A percentile compares a stretch with the other conserved stretches of the same genome.
Evolutionary conservation across 768 basidiomycete species (phyloP).

Genomic region (Asterophora lycoperdoides): DNA sequence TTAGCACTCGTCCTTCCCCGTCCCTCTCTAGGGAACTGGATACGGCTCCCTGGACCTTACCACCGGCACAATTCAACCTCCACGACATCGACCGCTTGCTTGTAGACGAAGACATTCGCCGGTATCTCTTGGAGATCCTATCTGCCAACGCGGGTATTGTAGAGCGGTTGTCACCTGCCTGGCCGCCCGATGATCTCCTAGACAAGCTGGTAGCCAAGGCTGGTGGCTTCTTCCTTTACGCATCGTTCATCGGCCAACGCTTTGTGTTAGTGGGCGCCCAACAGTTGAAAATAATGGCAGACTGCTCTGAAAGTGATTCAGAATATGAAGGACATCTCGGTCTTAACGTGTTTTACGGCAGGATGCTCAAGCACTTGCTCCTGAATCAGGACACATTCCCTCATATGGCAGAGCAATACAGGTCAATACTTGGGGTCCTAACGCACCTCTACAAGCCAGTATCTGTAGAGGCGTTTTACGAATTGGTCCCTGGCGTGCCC

Average conservation of each 20-base stretch:
- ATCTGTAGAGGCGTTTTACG: background rate
- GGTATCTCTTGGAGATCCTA: conserved; percentile 13
- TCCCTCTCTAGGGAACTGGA: conserved; percentile 1
- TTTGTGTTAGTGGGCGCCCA: conserved; percentile 11
- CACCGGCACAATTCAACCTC: conserved; percentile 7
- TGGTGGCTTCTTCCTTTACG: conserved; percentile 14
- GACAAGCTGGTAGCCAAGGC: conserved; percentile 14
- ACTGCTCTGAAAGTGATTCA: conserved; percentile 6
- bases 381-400: background rate
- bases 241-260: conserved; percentile 11
- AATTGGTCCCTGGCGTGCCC: background rate
- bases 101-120: conserved; percentile 12
- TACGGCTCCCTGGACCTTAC: conserved; percentile 1
- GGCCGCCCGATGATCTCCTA: conserved; percentile 13
- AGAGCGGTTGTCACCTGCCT: conserved; percentile 13
- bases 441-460: conserved; percentile 11
- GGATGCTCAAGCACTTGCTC: conserved; percentile 9
- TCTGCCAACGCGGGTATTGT: conserved; percentile 11
- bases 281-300: conserved; percentile 12
- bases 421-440: conserved; percentile 7
- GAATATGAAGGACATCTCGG: conserved; percentile 18
- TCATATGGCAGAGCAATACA: background rate
- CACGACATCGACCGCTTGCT: conserved; percentile 10
- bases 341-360: conserved; percentile 13
- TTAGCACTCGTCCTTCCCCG: conserved; percentile 14